Conservation (phyloP, 345 rosid species). For the Citrus trifoliata region DNA sequence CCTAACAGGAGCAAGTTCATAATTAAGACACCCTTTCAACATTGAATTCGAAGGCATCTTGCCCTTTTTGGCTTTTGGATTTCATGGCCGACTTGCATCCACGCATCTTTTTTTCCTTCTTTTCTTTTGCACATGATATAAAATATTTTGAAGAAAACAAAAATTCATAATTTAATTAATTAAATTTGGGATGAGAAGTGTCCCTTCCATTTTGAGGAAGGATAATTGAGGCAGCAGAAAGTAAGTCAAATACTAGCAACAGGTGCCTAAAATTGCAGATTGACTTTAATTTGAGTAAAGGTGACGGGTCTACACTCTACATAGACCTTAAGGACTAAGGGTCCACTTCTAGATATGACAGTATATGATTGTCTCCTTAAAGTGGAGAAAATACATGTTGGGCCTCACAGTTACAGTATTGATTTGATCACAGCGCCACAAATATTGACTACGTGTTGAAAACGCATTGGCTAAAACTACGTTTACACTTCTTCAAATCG, state of each 20-base stretch:
- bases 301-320: no score
- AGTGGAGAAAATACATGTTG: neutral
- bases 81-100: conserved; percentile 21
- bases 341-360: neutral
- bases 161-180: no score
- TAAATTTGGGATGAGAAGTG: no score
- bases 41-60: neutral
- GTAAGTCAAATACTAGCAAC: neutral
- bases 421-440: neutral
- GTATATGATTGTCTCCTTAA: conserved; percentile 7
- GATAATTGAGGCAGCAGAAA: neutral
- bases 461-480: neutral
- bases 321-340: no score
- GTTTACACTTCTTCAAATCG: no score
- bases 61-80: neutral
- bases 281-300: neutral
- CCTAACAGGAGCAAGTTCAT: no score
- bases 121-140: neutral
- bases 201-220: no score
- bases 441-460: neutral
- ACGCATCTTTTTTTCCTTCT: neutral
- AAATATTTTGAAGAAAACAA: no score
- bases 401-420: neutral
- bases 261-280: neutral
- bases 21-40: conserved; percentile 5